phyloP scores from a whole-genome alignment of 164 flowering plant genomes.

The Liquidambar formosana region DNA sequence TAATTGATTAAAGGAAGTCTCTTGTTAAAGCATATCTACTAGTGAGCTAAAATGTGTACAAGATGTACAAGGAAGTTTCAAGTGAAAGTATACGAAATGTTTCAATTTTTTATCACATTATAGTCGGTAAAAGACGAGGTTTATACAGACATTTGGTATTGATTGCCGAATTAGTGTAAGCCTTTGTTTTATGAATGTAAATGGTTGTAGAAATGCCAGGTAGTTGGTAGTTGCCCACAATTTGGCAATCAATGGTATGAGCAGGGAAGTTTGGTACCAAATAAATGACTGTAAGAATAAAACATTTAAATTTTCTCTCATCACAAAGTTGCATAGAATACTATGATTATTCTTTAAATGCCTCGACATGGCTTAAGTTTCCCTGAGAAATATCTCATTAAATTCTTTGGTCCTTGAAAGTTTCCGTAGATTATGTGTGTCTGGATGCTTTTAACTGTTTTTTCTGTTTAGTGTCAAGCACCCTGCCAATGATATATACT shows the following conservation, averaged over 20 bases:
- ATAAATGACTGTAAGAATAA: too few relatives aligned
- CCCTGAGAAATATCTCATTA: background rate
- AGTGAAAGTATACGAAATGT: too few relatives aligned
- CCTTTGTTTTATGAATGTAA: background rate
- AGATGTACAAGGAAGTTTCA: too few relatives aligned
- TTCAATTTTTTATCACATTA: background rate
- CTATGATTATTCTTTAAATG: background rate
- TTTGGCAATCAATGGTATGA: background rate
- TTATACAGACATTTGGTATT: background rate
- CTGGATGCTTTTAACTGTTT: slow-evolving; percentile 5
- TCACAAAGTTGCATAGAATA: background rate
- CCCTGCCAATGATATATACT: slow-evolving; percentile 4
- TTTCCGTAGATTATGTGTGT: too few relatives aligned
- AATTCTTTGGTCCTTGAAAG: too few relatives aligned
- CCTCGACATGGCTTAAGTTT: background rate
- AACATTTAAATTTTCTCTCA: background rate
- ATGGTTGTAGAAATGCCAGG: background rate
- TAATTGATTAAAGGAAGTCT: too few relatives aligned
- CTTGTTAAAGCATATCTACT: too few relatives aligned
- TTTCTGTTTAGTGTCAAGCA: background rate
- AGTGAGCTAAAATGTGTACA: too few relatives aligned
- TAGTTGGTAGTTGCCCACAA: background rate
- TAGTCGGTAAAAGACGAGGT: background rate
- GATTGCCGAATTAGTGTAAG: background rate
- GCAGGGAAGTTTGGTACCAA: too few relatives aligned